phyloP scores from a whole-genome alignment of 306 rosid species.

The Pyrus betulifolia region DNA sequence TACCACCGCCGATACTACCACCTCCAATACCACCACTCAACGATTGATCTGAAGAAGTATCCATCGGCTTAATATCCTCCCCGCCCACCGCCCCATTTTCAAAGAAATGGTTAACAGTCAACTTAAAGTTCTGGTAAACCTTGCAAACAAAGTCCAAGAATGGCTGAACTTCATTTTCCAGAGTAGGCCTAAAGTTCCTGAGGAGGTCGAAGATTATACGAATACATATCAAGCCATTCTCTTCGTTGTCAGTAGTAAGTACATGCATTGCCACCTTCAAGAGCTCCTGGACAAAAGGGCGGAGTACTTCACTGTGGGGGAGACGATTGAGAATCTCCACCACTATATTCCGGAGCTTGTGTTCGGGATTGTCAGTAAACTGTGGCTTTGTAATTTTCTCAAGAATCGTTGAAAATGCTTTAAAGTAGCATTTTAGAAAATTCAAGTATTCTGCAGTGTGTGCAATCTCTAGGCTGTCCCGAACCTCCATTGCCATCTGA shows the following conservation, averaged over 20 bases:
- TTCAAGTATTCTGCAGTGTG: slow-evolving; percentile 97
- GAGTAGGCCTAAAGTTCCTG: slow-evolving; percentile 84
- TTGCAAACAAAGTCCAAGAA: slow-evolving; percentile 89
- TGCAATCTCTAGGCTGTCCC: slow-evolving; percentile 96
- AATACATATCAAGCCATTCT: slow-evolving; percentile 79
- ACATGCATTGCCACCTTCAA: slow-evolving; percentile 94
- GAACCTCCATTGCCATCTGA: slow-evolving; percentile 95
- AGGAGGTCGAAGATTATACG: slow-evolving; percentile 93
- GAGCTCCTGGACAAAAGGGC: slow-evolving; percentile 95
- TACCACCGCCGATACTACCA: neutral
- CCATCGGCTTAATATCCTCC: slow-evolving; percentile 77
- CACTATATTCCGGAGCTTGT: slow-evolving; percentile 83
- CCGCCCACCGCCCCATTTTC: slow-evolving; percentile 50
- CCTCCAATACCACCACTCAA: slow-evolving; percentile 12
- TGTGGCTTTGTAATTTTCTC: slow-evolving; percentile 81
- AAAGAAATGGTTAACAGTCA: slow-evolving; percentile 83
- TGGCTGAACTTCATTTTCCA: slow-evolving; percentile 89
- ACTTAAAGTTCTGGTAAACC: slow-evolving; percentile 81
- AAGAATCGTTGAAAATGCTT: slow-evolving; percentile 69
- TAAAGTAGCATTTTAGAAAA: slow-evolving; percentile 83
- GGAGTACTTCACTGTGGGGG: slow-evolving; percentile 94
- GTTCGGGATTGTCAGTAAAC: slow-evolving; percentile 69
- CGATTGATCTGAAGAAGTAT: slow-evolving; percentile 55
- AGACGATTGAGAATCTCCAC: slow-evolving; percentile 95
- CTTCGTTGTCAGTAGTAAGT: slow-evolving; percentile 88